Evolutionary conservation across 2,329 filamentous ascomycete species (phyloP).

Genomic region (Coleophoma cylindrospora): DNA sequence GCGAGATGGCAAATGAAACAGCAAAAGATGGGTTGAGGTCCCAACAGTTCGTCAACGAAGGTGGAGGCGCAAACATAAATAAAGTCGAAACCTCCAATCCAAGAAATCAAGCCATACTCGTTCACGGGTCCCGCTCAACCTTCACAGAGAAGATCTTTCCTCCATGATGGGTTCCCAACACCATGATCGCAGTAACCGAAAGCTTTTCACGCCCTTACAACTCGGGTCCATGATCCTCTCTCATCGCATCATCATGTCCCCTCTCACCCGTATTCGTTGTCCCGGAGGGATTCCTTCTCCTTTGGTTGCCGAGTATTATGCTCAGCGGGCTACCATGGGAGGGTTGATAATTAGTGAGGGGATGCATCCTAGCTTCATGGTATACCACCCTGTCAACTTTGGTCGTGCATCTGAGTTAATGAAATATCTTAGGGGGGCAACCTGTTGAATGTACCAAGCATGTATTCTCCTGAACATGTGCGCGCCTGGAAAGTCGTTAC

Average conservation of each 20-base stretch:
- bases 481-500: constrained; percentile 56
- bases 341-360: constrained; percentile 55
- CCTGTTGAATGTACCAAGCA: constrained; percentile 48
- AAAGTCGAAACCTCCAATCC: no score
- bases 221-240: constrained; percentile 35
- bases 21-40: no score
- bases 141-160: neutral
- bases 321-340: constrained; percentile 46
- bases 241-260: constrained; percentile 43
- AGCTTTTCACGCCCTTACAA: constrained; percentile 34
- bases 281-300: constrained; percentile 40
- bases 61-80: no score
- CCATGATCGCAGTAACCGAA: neutral
- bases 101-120: no score
- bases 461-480: constrained; percentile 51
- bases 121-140: no score
- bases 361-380: constrained; percentile 38
- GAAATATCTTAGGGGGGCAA: constrained; percentile 33
- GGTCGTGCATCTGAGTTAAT: neutral
- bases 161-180: constrained; percentile 4
- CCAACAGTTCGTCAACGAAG: no score
- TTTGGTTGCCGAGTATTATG: constrained; percentile 42
- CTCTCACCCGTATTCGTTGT: constrained; percentile 39
- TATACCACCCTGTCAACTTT: neutral
- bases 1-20: no score